Percentiles rank a stretch among this genome's conserved stretches.
Evolutionary conservation across 2,329 filamentous ascomycete species (phyloP).

Genomic region (Graphilbum sp.): DNA sequence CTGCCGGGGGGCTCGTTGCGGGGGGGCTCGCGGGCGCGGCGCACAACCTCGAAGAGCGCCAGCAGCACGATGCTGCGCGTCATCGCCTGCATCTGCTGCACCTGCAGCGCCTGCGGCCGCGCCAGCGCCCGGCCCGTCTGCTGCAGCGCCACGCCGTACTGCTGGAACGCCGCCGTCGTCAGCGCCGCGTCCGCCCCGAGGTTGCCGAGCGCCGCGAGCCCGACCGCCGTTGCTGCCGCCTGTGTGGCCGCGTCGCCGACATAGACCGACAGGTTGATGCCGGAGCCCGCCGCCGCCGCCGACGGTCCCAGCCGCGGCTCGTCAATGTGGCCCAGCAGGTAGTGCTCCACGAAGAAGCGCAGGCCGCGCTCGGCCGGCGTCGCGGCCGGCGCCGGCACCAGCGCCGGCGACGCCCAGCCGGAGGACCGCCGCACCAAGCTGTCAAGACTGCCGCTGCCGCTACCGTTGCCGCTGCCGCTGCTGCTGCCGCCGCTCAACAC

Average conservation of each 20-base stretch:
- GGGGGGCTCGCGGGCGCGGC: constrained; percentile 27
- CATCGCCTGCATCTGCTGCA: constrained; percentile 24
- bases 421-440: no score
- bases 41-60: constrained; percentile 44
- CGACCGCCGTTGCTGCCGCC: constrained; percentile 39
- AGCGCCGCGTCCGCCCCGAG: constrained; percentile 28
- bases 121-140: constrained; percentile 26
- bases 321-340: constrained; percentile 33
- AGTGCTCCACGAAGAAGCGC: constrained; percentile 34
- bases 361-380: constrained; percentile 30
- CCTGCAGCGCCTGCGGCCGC: constrained; percentile 15
- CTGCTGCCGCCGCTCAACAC: no score
- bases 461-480: no score
- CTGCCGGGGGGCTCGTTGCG: constrained; percentile 28
- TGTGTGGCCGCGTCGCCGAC: constrained; percentile 13
- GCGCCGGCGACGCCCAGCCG: not conserved
- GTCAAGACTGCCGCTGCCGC: no score
- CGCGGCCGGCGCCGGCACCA: not conserved
- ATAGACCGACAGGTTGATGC: not conserved
- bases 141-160: constrained; percentile 37
- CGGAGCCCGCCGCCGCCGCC: not conserved
- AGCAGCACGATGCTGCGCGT: constrained; percentile 38
- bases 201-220: constrained; percentile 40
- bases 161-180: constrained; percentile 28
- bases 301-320: constrained; percentile 22